Evolutionary conservation across 2,329 filamentous ascomycete species (phyloP).

Genomic region (Fusarium camptoceras): DNA sequence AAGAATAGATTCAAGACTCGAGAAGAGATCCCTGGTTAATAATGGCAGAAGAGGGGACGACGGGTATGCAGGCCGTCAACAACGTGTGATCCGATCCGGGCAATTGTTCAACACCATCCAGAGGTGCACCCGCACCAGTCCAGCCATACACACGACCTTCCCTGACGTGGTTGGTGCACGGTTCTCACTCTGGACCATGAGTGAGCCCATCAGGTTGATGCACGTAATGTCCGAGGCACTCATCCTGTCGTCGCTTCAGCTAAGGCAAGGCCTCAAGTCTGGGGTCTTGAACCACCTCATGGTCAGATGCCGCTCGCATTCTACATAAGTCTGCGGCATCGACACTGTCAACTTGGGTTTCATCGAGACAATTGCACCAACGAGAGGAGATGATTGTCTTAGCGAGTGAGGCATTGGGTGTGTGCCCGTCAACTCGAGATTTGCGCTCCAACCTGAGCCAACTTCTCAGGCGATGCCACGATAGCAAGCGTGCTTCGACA

Average conservation of each 20-base stretch:
- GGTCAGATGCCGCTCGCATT: conserved; percentile 40
- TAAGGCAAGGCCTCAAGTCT: conserved; percentile 39
- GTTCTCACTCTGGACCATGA: conserved; percentile 43
- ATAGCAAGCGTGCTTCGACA: conserved; percentile 51
- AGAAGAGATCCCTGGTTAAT: conserved; percentile 35
- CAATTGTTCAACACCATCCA: conserved; percentile 48
- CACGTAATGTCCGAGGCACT: conserved; percentile 45
- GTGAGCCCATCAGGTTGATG: conserved; percentile 46
- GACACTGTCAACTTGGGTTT: conserved; percentile 28
- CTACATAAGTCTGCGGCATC: conserved; percentile 29
- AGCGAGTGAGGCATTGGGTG: conserved; percentile 29
- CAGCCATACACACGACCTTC: conserved; percentile 47
- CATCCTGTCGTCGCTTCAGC: conserved; percentile 35
- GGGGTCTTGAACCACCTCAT: conserved; percentile 43
- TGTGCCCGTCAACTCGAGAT: conserved; percentile 37
- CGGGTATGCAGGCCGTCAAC: conserved; percentile 38
- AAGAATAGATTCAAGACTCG: conserved; percentile 25
- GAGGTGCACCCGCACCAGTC: conserved; percentile 44
- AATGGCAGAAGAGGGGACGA: conserved; percentile 41
- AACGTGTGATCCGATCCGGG: conserved; percentile 48
- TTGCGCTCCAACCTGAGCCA: conserved; percentile 31
- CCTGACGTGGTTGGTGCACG: conserved; percentile 48
- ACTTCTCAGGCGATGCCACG: conserved; percentile 55
- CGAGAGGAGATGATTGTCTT: conserved; percentile 19
- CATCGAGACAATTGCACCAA: conserved; percentile 36